A percentile compares a stretch with the other conserved stretches of the same genome.
Conservation (phyloP, 129 eudicot genomes). For the carrot (Daucus carota) region DNA sequence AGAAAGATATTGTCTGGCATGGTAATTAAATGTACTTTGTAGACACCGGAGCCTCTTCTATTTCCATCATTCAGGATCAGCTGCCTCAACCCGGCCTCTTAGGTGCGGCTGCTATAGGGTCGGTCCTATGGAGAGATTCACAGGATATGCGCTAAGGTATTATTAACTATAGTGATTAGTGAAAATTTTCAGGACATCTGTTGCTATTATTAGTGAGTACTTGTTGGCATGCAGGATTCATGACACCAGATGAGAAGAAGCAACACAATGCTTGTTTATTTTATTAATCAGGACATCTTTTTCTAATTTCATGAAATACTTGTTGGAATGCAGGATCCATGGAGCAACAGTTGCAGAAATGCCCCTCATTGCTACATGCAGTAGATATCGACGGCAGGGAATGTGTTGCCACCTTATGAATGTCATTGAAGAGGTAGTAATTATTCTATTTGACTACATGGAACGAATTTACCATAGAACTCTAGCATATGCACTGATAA, state of each 20-base stretch:
- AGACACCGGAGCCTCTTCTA: too few relatives aligned
- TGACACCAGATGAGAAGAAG: background rate
- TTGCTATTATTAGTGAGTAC: too few relatives aligned
- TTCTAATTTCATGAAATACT: background rate
- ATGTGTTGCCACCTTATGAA: slow-evolving; percentile 85
- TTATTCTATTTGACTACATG: background rate
- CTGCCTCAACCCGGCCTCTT: too few relatives aligned
- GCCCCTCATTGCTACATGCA: slow-evolving; percentile 92
- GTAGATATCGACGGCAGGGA: slow-evolving; percentile 84
- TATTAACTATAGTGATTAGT: too few relatives aligned
- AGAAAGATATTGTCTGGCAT: too few relatives aligned
- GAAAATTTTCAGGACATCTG: too few relatives aligned
- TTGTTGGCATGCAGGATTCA: too few relatives aligned
- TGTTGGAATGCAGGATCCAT: slow-evolving; percentile 54
- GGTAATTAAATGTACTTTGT: too few relatives aligned
- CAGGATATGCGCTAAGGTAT: too few relatives aligned
- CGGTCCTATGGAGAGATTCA: too few relatives aligned
- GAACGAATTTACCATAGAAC: background rate
- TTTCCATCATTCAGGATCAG: too few relatives aligned
- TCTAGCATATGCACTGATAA: background rate
- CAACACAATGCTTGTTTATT: background rate
- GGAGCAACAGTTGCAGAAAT: slow-evolving; percentile 78
- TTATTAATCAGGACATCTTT: background rate
- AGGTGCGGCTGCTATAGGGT: too few relatives aligned
- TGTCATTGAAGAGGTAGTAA: slow-evolving; percentile 70